Base-by-base conservation (phyloP, 306 rosid genomes). In the Mimosa pudica region DNA sequence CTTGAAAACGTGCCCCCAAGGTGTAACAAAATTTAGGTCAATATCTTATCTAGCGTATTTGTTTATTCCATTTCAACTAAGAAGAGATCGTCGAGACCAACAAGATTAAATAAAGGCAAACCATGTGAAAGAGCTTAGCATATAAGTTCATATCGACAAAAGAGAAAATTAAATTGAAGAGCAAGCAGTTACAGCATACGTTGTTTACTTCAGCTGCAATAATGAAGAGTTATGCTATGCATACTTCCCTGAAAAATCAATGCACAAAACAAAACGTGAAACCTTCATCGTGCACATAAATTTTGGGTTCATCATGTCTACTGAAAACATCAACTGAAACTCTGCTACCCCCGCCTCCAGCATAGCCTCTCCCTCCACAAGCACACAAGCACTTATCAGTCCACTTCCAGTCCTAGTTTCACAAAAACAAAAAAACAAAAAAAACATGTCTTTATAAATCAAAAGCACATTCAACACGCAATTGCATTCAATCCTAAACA, bases 341-440 rank as follows among this genome's bases (percentile, higher is more conserved):
- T 75, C 89, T 86, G 58, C 87, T 87, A 0, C 89, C 89, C 0
- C 89, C 89, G 7, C 89, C 89, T 5, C 89, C 89, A 69, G 85
- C 89, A 55, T 52, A 80, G 70, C 89, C 89, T 63, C 83, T 51
- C 71, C 89, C 89, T 55, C 89, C 89, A n/a, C n/a, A n/a, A n/a
- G n/a, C n/a, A n/a, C n/a, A 46, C 89, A 83, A 77, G 89, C 87
- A 83, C 87, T 83, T 73, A 86, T 83, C 55, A 77, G 72, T 74
- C 89, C 89, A 77, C 70, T 77, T 30, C 89, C 89, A 74, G 65
- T 83, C 89, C 89, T 86, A 88, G 78, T 83, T 88, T 78, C 86
- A 82, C 35, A 30, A n/a, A n/a, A n/a, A n/a, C n/a, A 71, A 82
- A 41, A 58, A 64, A 57, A 57, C 62, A 58, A 58, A 58, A 20